Percentiles rank a stretch among this genome's conserved stretches.
phyloP scores from a whole-genome alignment of 2,329 filamentous ascomycete genomes.

The Xylaria arbuscula region DNA sequence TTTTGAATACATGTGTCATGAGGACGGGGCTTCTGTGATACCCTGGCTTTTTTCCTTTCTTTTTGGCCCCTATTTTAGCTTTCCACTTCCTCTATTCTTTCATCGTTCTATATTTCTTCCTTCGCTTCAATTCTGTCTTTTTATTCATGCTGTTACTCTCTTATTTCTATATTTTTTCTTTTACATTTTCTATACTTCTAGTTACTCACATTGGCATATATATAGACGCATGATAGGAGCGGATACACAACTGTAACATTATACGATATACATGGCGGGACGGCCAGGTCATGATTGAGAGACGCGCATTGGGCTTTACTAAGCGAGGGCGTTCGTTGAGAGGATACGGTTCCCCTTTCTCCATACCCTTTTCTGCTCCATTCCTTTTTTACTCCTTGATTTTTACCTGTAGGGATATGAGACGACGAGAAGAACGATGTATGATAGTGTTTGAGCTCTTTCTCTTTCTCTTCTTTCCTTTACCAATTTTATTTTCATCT shows the following conservation, averaged over 20 bases:
- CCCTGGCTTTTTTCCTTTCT: constrained; percentile 22
- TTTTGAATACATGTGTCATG: constrained; percentile 49
- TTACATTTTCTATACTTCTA: constrained; percentile 41
- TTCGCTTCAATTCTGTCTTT: constrained; percentile 27
- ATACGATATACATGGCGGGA: constrained; percentile 33
- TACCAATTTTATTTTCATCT: not conserved
- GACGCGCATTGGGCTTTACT: constrained; percentile 38
- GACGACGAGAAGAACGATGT: constrained; percentile 38
- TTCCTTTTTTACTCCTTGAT: constrained; percentile 23
- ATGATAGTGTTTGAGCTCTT: constrained; percentile 32
- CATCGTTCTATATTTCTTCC: constrained; percentile 22
- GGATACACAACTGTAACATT: constrained; percentile 43
- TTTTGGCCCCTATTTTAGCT: constrained; percentile 22
- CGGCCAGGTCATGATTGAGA: constrained; percentile 30
- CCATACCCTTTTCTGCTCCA: constrained; percentile 19
- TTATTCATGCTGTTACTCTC: constrained; percentile 26
- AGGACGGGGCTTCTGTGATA: constrained; percentile 13
- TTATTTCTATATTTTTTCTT: constrained; percentile 44
- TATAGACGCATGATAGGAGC: constrained; percentile 36
- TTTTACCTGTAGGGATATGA: constrained; percentile 23
- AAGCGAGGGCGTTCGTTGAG: constrained; percentile 38
- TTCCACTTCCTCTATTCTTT: constrained; percentile 21
- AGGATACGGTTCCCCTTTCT: constrained; percentile 25
- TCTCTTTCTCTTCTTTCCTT: not conserved
- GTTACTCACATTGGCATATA: constrained; percentile 11